Percentiles rank a stretch among this genome's conserved stretches.
Evolutionary conservation across 345 rosid species (phyloP).

Genomic region (Rubroshorea leprosula): DNA sequence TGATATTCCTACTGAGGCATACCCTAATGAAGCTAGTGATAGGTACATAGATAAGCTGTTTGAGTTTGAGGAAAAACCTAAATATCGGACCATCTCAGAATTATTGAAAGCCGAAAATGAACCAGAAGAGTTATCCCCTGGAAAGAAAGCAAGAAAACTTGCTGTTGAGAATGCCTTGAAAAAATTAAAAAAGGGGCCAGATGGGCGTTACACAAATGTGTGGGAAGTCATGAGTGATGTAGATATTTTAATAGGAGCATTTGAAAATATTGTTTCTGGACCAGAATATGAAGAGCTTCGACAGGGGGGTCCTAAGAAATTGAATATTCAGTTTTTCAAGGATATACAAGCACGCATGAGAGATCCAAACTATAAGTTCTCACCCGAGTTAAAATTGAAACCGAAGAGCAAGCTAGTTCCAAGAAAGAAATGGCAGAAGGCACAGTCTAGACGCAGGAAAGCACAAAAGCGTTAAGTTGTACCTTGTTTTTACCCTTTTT

Average conservation of each 20-base stretch:
- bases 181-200: conserved; percentile 89
- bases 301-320: conserved; percentile 81
- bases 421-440: conserved; percentile 84
- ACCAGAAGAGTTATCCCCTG: conserved; percentile 83
- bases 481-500: neutral
- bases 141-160: conserved; percentile 83
- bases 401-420: conserved; percentile 91
- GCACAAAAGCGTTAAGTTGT: conserved; percentile 58
- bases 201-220: conserved; percentile 80
- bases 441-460: conserved; percentile 77
- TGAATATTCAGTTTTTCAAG: conserved; percentile 91
- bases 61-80: conserved; percentile 89
- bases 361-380: conserved; percentile 81
- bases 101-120: conserved; percentile 68
- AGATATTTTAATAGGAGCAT: conserved; percentile 81
- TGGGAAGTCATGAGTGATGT: conserved; percentile 96
- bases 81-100: conserved; percentile 80
- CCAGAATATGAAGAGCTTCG: conserved; percentile 95
- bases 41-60: conserved; percentile 70
- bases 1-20: conserved; percentile 76
- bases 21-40: conserved; percentile 73
- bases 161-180: conserved; percentile 93
- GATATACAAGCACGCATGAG: conserved; percentile 94
- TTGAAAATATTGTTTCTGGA: conserved; percentile 83
- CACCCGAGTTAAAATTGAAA: conserved; percentile 80